Conservation (phyloP, 257 asterid species). For the Asclepias syriaca region DNA sequence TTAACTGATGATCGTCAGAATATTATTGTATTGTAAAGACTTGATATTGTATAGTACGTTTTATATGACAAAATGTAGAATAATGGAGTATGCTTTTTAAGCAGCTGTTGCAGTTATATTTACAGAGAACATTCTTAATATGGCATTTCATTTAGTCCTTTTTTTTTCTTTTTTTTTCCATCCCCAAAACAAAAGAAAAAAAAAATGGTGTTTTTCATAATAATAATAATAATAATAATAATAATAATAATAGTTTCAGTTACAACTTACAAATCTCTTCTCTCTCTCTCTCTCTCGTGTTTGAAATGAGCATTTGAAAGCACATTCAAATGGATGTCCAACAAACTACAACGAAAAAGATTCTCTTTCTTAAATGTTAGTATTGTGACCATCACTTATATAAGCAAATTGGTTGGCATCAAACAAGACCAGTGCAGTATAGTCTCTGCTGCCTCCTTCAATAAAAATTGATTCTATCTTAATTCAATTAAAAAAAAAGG, state of each 20-base stretch:
- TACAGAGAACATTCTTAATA: background rate
- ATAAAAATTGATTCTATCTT: background rate
- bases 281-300: slow-evolving; percentile 42
- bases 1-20: no score
- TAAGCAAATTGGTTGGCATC: slow-evolving; percentile 20
- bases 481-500: no score
- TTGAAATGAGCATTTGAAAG: slow-evolving; percentile 46
- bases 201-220: no score
- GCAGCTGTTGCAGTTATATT: no score
- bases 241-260: no score
- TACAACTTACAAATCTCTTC: slow-evolving; percentile 5
- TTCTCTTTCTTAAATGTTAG: slow-evolving; percentile 17
- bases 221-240: no score
- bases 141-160: background rate
- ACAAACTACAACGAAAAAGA: slow-evolving; percentile 78
- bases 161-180: no score
- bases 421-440: slow-evolving; percentile 12
- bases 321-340: slow-evolving; percentile 39
- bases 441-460: background rate
- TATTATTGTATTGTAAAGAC: no score
- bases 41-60: no score
- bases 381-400: slow-evolving; percentile 43
- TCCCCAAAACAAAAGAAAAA: no score
- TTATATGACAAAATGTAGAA: no score
- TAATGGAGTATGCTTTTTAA: no score